phyloP scores from a whole-genome alignment of 2,329 filamentous ascomycete genomes.

The Cladophialophora bantiana region DNA sequence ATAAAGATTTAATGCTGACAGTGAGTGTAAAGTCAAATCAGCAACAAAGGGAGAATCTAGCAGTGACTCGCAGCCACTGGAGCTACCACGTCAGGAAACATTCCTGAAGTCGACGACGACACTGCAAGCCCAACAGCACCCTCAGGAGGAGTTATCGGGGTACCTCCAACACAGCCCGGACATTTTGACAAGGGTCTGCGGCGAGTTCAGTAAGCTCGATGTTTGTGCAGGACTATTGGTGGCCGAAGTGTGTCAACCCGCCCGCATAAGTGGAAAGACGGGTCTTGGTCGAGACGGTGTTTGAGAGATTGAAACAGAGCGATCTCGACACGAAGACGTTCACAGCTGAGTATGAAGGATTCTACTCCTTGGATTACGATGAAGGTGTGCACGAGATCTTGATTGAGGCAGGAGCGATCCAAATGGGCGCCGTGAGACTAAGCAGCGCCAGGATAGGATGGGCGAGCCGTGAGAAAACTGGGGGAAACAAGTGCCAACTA shows the following conservation, averaged over 20 bases:
- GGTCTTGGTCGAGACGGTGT: not conserved
- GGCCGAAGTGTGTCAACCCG: constrained; percentile 1
- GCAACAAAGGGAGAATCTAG: not conserved
- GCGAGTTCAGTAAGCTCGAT: not conserved
- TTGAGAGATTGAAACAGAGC: not conserved
- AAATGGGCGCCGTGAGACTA: no score
- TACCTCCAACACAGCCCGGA: not conserved
- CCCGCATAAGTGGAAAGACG: not conserved
- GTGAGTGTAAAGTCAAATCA: not conserved
- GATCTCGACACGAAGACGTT: not conserved
- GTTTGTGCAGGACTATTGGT: constrained; percentile 1
- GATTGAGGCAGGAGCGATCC: no score
- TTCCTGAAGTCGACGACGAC: not conserved
- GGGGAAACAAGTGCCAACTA: no score
- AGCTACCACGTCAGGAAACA: not conserved
- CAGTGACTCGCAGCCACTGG: not conserved
- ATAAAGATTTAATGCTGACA: not conserved
- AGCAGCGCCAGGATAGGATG: no score
- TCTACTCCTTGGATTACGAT: not conserved
- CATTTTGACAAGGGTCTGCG: not conserved
- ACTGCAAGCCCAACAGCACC: not conserved
- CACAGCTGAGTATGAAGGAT: not conserved
- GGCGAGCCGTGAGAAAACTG: no score
- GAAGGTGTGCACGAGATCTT: no score
- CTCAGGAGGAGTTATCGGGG: not conserved